Evolutionary conservation across 2,329 filamentous ascomycete species (phyloP).

Genomic region (Cytospora schulzeri): DNA sequence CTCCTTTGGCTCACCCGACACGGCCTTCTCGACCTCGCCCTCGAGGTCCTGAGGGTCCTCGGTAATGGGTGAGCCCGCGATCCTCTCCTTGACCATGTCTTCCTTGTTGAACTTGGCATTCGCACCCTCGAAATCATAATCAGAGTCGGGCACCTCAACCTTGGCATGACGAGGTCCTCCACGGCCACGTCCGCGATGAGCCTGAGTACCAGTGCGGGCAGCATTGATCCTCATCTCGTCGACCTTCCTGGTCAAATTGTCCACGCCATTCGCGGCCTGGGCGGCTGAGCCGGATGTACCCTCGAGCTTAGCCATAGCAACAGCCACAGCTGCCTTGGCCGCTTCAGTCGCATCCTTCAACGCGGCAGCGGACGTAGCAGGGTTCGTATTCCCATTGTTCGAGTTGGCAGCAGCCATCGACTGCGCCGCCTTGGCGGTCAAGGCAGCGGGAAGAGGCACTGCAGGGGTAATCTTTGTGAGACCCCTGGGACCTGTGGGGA

Average conservation of each 20-base stretch:
- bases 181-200: slow-evolving; percentile 44
- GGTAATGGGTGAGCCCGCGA: slow-evolving; percentile 68
- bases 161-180: slow-evolving; percentile 59
- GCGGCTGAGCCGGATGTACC: slow-evolving; percentile 34
- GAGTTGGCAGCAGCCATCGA: slow-evolving; percentile 34
- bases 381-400: slow-evolving; percentile 34
- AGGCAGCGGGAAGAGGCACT: slow-evolving; percentile 60
- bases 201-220: slow-evolving; percentile 48
- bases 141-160: slow-evolving; percentile 85
- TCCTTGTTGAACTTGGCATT: slow-evolving; percentile 91
- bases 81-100: slow-evolving; percentile 85
- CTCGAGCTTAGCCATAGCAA: slow-evolving; percentile 74
- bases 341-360: slow-evolving; percentile 72
- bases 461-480: slow-evolving; percentile 62
- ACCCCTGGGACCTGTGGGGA: slow-evolving; percentile 52
- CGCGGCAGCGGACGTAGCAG: slow-evolving; percentile 42
- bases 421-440: slow-evolving; percentile 36
- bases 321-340: slow-evolving; percentile 75
- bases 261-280: slow-evolving; percentile 52
- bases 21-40: slow-evolving; percentile 31
- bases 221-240: slow-evolving; percentile 75
- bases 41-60: slow-evolving; percentile 53
- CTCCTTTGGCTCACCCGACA: slow-evolving; percentile 34
- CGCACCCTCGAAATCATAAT: slow-evolving; percentile 86
- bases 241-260: slow-evolving; percentile 74